Evolutionary conservation across 805 yeast genomes (phyloP).

Genomic region (Starmerella sp.): DNA sequence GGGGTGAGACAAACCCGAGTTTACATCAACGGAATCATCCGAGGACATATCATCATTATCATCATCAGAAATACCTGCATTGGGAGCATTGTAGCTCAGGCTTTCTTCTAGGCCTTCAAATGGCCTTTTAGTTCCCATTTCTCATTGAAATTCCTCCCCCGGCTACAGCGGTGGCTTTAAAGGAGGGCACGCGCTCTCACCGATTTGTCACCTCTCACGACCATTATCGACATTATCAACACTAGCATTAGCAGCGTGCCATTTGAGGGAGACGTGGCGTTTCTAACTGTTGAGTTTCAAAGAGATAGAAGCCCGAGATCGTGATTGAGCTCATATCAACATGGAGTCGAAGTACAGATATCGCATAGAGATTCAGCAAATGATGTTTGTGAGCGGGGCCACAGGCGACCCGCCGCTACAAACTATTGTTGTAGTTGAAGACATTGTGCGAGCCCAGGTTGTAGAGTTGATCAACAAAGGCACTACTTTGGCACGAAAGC

Average conservation of each 20-base stretch:
- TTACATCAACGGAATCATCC: slow-evolving; percentile 5
- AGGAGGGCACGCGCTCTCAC: not conserved
- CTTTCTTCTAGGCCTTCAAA: not conserved
- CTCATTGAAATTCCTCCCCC: no score
- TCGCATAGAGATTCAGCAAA: slow-evolving; percentile 84
- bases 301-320: no score
- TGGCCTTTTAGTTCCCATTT: not conserved
- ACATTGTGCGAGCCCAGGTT: slow-evolving; percentile 89
- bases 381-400: slow-evolving; percentile 98
- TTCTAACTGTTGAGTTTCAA: no score
- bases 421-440: slow-evolving; percentile 87
- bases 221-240: not conserved
- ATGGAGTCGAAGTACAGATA: slow-evolving; percentile 45
- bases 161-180: not conserved
- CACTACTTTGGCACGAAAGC: slow-evolving; percentile 57
- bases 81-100: not conserved
- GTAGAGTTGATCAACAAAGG: slow-evolving; percentile 70
- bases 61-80: not conserved
- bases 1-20: not conserved
- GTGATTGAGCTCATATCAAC: not conserved
- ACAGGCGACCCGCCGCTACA: slow-evolving; percentile 87
- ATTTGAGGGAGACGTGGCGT: no score
- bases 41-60: not conserved
- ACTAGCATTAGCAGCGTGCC: no score
- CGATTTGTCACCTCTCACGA: not conserved